Percentiles rank a stretch among this genome's conserved stretches.
These are phyloP conservation scores for Dichotomopilus funicola DNA, from an alignment of 2,329 filamentous ascomycete species.

Conservation along the genomic window DNA sequence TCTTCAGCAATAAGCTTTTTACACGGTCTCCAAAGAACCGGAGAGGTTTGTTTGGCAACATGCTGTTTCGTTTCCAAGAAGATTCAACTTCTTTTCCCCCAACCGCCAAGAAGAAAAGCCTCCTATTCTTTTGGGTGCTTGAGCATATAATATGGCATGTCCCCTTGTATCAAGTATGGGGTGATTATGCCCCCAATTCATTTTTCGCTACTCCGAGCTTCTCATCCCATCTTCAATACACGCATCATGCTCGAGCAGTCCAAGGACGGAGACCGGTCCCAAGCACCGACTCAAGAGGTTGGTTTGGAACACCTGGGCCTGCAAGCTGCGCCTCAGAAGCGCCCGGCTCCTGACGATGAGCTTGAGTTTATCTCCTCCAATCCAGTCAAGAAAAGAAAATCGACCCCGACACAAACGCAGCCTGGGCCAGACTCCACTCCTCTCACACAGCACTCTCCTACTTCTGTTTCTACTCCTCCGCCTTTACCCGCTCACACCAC, in stretches of 20 bases:
- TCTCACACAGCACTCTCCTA: conserved; percentile 19
- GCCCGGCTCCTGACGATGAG: conserved; percentile 32
- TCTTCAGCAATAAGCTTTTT: too few species aligned
- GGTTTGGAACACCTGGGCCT: background rate
- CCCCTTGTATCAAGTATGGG: too few species aligned
- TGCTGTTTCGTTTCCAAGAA: too few species aligned
- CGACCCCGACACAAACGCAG: conserved; percentile 2
- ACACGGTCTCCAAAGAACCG: too few species aligned
- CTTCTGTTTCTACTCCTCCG: background rate
- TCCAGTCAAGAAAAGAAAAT: conserved; percentile 33
- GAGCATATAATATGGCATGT: too few species aligned
- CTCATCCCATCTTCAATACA: background rate
- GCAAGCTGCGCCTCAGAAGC: conserved; percentile 23
- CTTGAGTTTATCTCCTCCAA: conserved; percentile 40
- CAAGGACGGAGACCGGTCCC: background rate
- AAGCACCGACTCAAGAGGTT: background rate
- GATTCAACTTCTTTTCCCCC: too few species aligned
- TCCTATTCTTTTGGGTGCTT: too few species aligned
- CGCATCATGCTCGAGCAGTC: background rate
- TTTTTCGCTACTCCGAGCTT: background rate
- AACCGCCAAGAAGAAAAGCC: too few species aligned
- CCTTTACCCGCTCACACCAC: background rate
- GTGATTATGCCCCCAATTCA: too few species aligned
- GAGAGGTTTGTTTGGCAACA: too few species aligned
- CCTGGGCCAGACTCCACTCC: conserved; percentile 11